Evolutionary conservation across 208 protist genomes (phyloP).

Genomic region (Polymyxa betae): DNA sequence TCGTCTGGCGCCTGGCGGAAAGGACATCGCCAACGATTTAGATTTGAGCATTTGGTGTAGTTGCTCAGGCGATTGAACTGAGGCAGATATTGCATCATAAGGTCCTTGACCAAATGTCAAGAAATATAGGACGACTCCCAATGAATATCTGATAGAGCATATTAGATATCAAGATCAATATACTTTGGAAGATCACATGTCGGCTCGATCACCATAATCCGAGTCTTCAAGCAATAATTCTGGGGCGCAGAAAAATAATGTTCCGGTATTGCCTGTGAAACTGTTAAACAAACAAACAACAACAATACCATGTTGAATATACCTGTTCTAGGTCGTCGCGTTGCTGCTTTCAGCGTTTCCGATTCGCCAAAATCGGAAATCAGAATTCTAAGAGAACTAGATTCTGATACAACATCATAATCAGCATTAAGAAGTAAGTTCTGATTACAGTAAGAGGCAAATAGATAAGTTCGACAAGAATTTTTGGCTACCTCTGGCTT

Average conservation of each 20-base stretch:
- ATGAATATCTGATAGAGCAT: neutral
- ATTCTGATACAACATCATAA: constrained; percentile 2
- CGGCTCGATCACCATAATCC: constrained; percentile 22
- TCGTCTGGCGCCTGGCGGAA: neutral
- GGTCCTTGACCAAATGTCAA: neutral
- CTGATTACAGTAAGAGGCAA: neutral
- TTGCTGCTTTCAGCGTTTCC: neutral
- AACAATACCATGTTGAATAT: neutral
- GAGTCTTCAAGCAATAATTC: constrained; percentile 8
- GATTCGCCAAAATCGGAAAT: constrained; percentile 51
- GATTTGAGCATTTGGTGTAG: neutral
- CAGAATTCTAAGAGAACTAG: neutral
- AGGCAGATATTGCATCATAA: neutral
- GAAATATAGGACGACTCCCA: constrained; percentile 27
- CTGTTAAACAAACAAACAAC: neutral
- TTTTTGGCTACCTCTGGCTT: constrained; percentile 12
- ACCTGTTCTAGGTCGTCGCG: neutral
- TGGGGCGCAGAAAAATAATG: constrained; percentile 16
- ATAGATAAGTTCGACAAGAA: neutral
- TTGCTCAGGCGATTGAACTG: neutral
- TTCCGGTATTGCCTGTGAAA: constrained; percentile 17
- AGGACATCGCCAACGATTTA: neutral
- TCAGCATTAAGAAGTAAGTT: constrained; percentile 32
- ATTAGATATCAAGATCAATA: neutral
- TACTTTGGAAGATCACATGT: neutral